phyloP scores from a whole-genome alignment of 148 eudicot genomes.

The Fallopia convolvulus region DNA sequence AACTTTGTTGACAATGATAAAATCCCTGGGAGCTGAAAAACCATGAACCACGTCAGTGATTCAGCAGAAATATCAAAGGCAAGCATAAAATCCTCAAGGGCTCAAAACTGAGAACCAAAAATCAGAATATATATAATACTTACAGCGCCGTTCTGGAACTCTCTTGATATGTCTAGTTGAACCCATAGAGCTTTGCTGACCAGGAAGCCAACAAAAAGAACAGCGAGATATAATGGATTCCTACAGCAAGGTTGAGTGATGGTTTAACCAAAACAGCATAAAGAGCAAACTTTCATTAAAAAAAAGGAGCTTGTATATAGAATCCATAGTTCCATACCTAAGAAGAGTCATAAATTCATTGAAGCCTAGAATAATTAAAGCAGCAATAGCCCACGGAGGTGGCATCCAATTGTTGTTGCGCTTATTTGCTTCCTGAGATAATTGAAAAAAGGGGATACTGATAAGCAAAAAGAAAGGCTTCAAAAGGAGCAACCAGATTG shows the following conservation, averaged over 20 bases:
- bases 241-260: slow-evolving; percentile 31
- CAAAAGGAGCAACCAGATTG: background rate
- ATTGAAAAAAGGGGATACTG: background rate
- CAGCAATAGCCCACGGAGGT: slow-evolving; percentile 98
- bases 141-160: slow-evolving; percentile 85
- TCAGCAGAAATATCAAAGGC: background rate
- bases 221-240: slow-evolving; percentile 76
- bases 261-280: background rate
- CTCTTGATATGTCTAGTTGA: slow-evolving; percentile 78
- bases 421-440: slow-evolving; percentile 85
- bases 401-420: slow-evolving; percentile 94
- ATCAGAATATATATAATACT: slow-evolving; percentile 27
- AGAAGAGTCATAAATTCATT: slow-evolving; percentile 97
- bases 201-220: slow-evolving; percentile 75
- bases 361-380: slow-evolving; percentile 73
- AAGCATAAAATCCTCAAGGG: background rate
- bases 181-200: slow-evolving; percentile 91
- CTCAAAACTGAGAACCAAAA: slow-evolving; percentile 1
- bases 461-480: background rate
- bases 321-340: slow-evolving; percentile 42
- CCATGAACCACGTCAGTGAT: background rate
- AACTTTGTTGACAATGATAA: slow-evolving; percentile 78
- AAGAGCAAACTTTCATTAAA: background rate
- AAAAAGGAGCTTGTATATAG: background rate
- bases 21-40: slow-evolving; percentile 79